phyloP scores from a whole-genome alignment of 2,329 filamentous ascomycete genomes.

The Calonectria montana region DNA sequence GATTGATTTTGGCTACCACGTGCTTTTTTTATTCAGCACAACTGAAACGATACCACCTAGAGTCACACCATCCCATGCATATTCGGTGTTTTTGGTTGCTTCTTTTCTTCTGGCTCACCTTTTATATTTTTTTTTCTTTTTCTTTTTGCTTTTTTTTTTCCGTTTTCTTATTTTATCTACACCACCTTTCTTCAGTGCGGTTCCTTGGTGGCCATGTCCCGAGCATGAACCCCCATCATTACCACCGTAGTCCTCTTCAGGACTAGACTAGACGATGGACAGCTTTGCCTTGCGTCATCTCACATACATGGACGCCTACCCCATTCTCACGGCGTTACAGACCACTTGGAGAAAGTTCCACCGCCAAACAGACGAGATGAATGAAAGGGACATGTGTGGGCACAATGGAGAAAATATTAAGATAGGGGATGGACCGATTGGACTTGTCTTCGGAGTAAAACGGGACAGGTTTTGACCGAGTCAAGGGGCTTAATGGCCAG shows the following conservation, averaged over 20 bases:
- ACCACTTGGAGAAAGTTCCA: neutral
- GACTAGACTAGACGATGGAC: slow-evolving; percentile 8
- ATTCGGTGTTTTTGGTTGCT: slow-evolving; percentile 41
- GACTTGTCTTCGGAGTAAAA: neutral
- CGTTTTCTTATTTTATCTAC: slow-evolving; percentile 18
- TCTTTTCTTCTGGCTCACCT: slow-evolving; percentile 27
- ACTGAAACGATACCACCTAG: slow-evolving; percentile 45
- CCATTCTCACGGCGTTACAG: neutral
- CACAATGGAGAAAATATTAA: neutral
- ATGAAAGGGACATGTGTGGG: neutral
- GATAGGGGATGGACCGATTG: neutral
- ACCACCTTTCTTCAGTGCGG: slow-evolving; percentile 14
- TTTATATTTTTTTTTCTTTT: slow-evolving; percentile 25
- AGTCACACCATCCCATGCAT: slow-evolving; percentile 43
- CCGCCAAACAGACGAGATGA: neutral
- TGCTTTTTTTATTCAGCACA: slow-evolving; percentile 32
- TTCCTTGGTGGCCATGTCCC: slow-evolving; percentile 24
- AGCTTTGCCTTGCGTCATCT: slow-evolving; percentile 4
- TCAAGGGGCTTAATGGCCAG: slow-evolving; percentile 1
- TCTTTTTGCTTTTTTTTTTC: slow-evolving; percentile 24
- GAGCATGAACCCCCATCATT: slow-evolving; percentile 20
- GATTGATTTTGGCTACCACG: slow-evolving; percentile 41
- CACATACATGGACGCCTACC: neutral
- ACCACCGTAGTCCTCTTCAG: slow-evolving; percentile 19
- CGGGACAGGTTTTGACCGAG: neutral